These are phyloP conservation scores for Pezicula carpinea DNA, from an alignment of 2,329 filamentous ascomycete species.

Conservation along the genomic window DNA sequence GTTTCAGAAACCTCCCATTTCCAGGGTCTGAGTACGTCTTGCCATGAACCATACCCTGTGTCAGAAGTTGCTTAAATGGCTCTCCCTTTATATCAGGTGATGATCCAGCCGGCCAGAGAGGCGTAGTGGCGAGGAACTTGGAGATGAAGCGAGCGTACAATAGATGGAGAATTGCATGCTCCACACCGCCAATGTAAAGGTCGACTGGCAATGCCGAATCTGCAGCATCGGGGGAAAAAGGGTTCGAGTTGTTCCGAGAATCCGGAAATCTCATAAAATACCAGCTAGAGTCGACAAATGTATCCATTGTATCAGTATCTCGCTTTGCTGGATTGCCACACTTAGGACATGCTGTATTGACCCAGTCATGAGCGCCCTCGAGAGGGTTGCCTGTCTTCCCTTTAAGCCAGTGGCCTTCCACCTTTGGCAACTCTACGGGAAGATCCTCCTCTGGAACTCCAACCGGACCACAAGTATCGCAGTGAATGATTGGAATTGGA, in stretches of 20 bases:
- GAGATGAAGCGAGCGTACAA: conserved; percentile 88
- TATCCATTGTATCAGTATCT: conserved; percentile 95
- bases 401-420: conserved; percentile 63
- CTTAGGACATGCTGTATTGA: conserved; percentile 70
- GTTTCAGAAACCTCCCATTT: conserved; percentile 72
- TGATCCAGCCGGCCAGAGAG: conserved; percentile 39
- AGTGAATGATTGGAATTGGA: conserved; percentile 86
- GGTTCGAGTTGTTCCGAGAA: conserved; percentile 54
- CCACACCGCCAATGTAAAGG: conserved; percentile 83
- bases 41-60: conserved; percentile 91
- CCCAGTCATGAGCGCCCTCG: conserved; percentile 66
- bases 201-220: conserved; percentile 67
- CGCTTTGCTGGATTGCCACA: conserved; percentile 68
- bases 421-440: conserved; percentile 68
- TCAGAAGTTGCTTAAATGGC: conserved; percentile 77
- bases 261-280: conserved; percentile 82
- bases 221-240: conserved; percentile 57
- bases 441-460: conserved; percentile 73
- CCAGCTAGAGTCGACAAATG: conserved; percentile 93
- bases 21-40: conserved; percentile 73
- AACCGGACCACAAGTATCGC: conserved; percentile 68
- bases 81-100: conserved; percentile 48
- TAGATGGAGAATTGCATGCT: conserved; percentile 86
- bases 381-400: conserved; percentile 74
- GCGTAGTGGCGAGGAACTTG: conserved; percentile 68